Base-by-base conservation (phyloP, 2,329 filamentous ascomycete species). In the Clonostachys byssicola region DNA sequence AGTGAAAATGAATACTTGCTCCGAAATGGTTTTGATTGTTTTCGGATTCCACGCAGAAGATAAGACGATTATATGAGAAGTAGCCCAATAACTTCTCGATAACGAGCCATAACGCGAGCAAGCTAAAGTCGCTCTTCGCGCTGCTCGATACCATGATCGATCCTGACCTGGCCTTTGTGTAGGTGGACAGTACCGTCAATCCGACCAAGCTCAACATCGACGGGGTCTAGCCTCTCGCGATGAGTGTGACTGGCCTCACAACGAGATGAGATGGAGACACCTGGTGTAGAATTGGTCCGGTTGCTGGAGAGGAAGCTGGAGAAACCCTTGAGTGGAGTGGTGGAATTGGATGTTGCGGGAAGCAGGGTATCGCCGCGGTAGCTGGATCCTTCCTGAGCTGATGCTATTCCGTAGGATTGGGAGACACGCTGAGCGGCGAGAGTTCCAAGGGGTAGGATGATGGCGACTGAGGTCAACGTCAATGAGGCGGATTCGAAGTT, bases 381-480 rank as follows among this genome's bases (percentile, higher is more conserved):
- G 4, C 49, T 52, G 17, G 46, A 44, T 30, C 42, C 46, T 47
- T 50, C 55, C 35, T 48, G 50, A n/a, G 16, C 17, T 17, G 46
- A 33, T 12, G 43, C 12, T 5, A 43, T 36, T 46, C 51, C 60
- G 44, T 47, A 43, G 9, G 56, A 57, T 41, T 53, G 55, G 17
- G 66, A 60, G 40, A 75, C 59, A 36, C 72, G 71, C 54, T 77
- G 74, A 8, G 77, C 77, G 13, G 75, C 64, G 33, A 81, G 67
- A 5, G 73, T 73, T 47, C 75, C 77, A 1, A 80, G 66, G 0
- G 77, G 76, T 1, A 81, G 67, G 38, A 80, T 68, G 44, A 79
- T 57, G 51, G 73, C 65, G 40, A 80, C 73, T 0, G 74, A 71
- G 0, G 75, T 78, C 40, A 70, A 61, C 0, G 73, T 71, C 36